Evolutionary conservation across 2,329 filamentous ascomycete species (phyloP).

Genomic region (Helotiales sp.): DNA sequence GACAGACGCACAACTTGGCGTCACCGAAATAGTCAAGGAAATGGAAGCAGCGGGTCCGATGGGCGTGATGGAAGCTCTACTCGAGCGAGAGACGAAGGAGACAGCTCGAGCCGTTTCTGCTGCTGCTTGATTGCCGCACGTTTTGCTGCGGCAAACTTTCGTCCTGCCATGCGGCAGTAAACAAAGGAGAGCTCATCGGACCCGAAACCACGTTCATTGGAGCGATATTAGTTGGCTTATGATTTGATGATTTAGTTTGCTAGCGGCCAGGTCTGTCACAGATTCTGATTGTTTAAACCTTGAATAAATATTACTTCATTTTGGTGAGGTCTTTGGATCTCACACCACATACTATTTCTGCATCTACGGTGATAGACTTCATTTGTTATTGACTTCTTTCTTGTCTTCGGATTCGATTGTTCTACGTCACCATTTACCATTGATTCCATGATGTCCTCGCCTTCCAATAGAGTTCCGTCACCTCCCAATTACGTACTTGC

Average conservation of each 20-base stretch:
- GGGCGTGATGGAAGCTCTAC: slow-evolving; percentile 57
- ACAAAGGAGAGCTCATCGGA: slow-evolving; percentile 33
- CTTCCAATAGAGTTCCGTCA: too few species aligned
- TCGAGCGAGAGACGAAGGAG: slow-evolving; percentile 52
- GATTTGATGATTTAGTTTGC: neutral
- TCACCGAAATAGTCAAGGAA: slow-evolving; percentile 65
- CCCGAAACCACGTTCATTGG: slow-evolving; percentile 38
- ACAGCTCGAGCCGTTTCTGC: slow-evolving; percentile 35
- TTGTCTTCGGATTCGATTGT: neutral
- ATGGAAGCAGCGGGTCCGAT: slow-evolving; percentile 50
- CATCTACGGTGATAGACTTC: neutral
- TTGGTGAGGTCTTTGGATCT: neutral
- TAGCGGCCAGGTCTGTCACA: neutral
- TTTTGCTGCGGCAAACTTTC: neutral
- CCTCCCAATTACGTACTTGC: neutral
- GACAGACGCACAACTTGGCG: slow-evolving; percentile 84
- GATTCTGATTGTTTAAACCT: neutral
- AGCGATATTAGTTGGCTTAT: slow-evolving; percentile 16
- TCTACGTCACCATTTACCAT: too few species aligned
- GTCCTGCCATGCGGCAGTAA: neutral
- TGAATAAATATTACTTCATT: neutral
- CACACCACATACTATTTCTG: neutral
- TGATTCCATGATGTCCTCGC: too few species aligned
- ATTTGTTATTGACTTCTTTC: neutral
- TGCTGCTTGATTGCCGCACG: slow-evolving; percentile 31